These are phyloP conservation scores for Leptographium radiaticola DNA, from an alignment of 2,329 filamentous ascomycete species.

Conservation along the genomic window DNA sequence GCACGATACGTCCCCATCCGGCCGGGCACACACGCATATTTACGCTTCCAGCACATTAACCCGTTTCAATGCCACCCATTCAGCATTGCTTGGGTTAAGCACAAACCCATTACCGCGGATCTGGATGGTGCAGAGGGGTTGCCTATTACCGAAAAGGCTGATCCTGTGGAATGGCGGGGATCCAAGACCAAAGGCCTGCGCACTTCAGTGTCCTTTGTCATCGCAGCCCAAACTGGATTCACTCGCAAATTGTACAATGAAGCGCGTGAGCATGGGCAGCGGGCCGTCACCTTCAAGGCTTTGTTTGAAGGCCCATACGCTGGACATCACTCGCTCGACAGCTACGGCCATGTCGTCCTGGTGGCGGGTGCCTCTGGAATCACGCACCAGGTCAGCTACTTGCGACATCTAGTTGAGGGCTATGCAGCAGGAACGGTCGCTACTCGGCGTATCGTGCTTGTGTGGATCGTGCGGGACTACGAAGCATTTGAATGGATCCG, in stretches of 20 bases:
- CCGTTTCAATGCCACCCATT: conserved; percentile 68
- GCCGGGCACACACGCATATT: conserved; percentile 62
- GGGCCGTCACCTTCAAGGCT: conserved; percentile 50
- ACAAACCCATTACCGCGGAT: conserved; percentile 24
- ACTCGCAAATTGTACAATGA: conserved; percentile 69
- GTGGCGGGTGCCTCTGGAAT: conserved; percentile 91
- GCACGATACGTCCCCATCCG: conserved; percentile 52
- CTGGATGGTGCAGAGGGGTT: conserved; percentile 9
- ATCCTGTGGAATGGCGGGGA: background rate
- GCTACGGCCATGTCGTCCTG: conserved; percentile 82
- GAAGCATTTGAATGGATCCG: conserved; percentile 89
- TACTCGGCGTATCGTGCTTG: conserved; percentile 65
- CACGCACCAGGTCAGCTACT: conserved; percentile 84
- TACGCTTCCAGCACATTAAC: conserved; percentile 54
- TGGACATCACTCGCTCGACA: conserved; percentile 71
- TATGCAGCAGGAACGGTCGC: conserved; percentile 61
- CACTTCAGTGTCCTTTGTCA: conserved; percentile 62
- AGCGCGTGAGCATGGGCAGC: conserved; percentile 40
- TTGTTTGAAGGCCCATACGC: conserved; percentile 85
- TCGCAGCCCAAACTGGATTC: conserved; percentile 78
- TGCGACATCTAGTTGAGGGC: conserved; percentile 61
- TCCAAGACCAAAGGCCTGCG: conserved; percentile 24
- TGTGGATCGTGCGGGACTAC: conserved; percentile 87
- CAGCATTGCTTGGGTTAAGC: conserved; percentile 62
- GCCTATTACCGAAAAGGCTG: conserved; percentile 25